Conservation (phyloP, 2,329 filamentous ascomycete genomes). For the Fragosphaeria purpurea region DNA sequence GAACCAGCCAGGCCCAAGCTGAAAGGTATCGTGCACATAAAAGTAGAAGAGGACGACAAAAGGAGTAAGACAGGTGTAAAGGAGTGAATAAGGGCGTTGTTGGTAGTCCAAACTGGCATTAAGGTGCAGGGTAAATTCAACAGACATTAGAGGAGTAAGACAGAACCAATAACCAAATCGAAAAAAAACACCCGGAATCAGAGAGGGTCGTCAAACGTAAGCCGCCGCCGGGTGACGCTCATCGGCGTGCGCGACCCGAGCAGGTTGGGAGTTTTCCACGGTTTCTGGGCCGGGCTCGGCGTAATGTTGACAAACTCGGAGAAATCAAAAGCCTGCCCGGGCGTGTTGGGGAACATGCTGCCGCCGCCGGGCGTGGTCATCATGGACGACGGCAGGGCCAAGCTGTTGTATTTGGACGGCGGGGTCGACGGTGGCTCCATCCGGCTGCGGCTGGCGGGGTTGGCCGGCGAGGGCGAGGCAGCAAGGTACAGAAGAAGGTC, state of each 20-base stretch:
- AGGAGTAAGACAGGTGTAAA: neutral
- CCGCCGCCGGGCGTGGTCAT: constrained; percentile 75
- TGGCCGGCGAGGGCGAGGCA: constrained; percentile 80
- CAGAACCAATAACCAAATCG: neutral
- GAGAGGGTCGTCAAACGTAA: constrained; percentile 64
- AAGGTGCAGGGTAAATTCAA: constrained; percentile 5
- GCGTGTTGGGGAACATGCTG: constrained; percentile 64
- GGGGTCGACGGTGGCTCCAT: constrained; percentile 69
- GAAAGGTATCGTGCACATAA: constrained; percentile 13
- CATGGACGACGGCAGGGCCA: constrained; percentile 68
- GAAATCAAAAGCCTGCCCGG: constrained; percentile 80
- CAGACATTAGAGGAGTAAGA: neutral
- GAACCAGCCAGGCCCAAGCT: constrained; percentile 12
- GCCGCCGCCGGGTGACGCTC: constrained; percentile 60
- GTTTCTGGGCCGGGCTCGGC: constrained; percentile 82
- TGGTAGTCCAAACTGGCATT: constrained; percentile 13
- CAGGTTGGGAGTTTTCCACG: constrained; percentile 71
- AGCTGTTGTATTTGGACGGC: constrained; percentile 56
- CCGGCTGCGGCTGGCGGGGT: constrained; percentile 40
- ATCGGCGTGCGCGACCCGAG: constrained; percentile 39
- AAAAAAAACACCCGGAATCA: neutral
- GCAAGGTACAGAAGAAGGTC: constrained; percentile 77
- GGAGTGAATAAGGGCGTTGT: neutral
- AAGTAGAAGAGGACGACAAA: neutral
- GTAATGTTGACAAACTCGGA: constrained; percentile 97